Base-by-base conservation (phyloP, 1,139 yeast genomes). In the Maudiozyma humilis region DNA sequence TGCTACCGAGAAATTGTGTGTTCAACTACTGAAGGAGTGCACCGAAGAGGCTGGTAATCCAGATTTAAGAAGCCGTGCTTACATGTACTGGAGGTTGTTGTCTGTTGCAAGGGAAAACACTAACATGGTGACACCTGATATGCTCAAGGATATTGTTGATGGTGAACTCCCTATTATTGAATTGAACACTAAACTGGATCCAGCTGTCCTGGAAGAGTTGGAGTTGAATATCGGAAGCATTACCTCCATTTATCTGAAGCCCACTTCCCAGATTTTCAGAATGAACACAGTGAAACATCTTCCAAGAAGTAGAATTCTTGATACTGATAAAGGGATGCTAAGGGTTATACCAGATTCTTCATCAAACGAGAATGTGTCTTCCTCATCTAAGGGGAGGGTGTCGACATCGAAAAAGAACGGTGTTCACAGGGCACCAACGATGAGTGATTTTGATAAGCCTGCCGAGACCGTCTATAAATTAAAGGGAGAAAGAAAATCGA, bases 21-120 rank as follows among this genome's bases (percentile, higher is more conserved):
- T 87, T 32, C 68, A 71, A 34, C 70, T 83, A 0, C 66, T 88
- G 46, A 81, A 78, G 57, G 67, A 73, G 66, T 85, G 89, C 3
- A 84, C 95, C 0, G 94, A 86, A 53, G 84, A 80, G 17, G 70
- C 73, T 0, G 80, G 81, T 51, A 70, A 79, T 54, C 96, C 96
- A 0, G 97, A 89, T 63, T 66, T 88, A 14, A 72, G 96, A 50
- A 95, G 86, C 52, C 67, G 96, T 38, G 96, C 93, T 0, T 83
- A 70, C 57, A 79, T 87, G 66, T 89, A 89, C 62, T 85, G 95
- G 94, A 71, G 95, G 44, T 62, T 88, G 25, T 66, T 89, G 7
- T 77, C 93, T 0, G 60, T 79, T 0, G 62, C 67, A 0, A 55
- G 49, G 14, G 44, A 42, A 19, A 36, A 41, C 8, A 25, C 30